These are phyloP conservation scores for Nitzschia palea DNA, from an alignment of 108 stramenopile species.

Conservation along the genomic window DNA sequence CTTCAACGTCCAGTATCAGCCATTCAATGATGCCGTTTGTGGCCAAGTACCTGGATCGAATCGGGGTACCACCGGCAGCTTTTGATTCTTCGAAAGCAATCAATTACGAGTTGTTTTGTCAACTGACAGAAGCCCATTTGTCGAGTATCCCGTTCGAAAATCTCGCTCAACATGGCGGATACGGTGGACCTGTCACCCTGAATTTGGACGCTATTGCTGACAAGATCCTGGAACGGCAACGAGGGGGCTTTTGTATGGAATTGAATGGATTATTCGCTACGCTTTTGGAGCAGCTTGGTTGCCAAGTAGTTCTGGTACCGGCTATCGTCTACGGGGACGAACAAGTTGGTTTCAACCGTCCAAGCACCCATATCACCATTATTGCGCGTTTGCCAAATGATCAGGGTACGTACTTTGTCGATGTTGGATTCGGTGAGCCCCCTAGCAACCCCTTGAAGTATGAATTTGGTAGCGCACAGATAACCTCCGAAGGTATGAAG, in stretches of 20 bases:
- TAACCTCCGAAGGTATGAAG: constrained; percentile 43
- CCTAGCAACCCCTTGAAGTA: constrained; percentile 27
- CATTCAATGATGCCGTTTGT: background rate
- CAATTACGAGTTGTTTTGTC: constrained; percentile 7
- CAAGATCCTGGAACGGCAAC: constrained; percentile 27
- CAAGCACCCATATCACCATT: constrained; percentile 17
- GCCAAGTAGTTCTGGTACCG: constrained; percentile 14
- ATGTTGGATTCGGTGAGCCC: constrained; percentile 54
- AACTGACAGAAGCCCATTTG: constrained; percentile 31
- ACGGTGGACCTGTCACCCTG: constrained; percentile 7
- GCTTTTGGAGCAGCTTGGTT: constrained; percentile 24
- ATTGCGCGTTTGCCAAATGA: background rate
- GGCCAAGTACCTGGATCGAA: background rate
- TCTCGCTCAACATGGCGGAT: constrained; percentile 29
- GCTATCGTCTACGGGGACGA: constrained; percentile 25
- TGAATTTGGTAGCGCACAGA: constrained; percentile 5
- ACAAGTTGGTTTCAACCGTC: background rate
- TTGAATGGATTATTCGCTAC: constrained; percentile 27
- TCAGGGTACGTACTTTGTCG: constrained; percentile 20
- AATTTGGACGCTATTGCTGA: constrained; percentile 13
- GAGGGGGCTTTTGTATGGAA: constrained; percentile 50
- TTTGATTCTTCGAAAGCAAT: background rate
- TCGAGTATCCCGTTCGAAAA: constrained; percentile 45
- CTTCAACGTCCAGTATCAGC: no score
- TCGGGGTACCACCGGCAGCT: background rate